Base-by-base conservation (phyloP, 2,329 filamentous ascomycete genomes). In the Stenocarpella maydis region DNA sequence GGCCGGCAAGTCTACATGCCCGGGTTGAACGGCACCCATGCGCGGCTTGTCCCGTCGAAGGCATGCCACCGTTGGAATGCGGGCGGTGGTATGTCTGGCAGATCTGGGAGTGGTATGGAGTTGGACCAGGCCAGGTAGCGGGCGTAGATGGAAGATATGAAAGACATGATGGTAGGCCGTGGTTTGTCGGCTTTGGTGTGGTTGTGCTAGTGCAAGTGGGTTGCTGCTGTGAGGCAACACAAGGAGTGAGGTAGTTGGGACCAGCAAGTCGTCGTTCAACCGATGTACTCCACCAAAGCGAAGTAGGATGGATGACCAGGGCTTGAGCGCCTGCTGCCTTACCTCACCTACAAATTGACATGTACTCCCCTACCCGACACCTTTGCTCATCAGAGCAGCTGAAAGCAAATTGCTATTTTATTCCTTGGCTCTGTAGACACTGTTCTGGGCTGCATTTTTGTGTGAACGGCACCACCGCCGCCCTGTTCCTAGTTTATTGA, bases 81-180 rank as follows among this genome's bases (percentile, higher is more conserved):
- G 2, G 61, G 37, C 12, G 34, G 21, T 8, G 31, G 26, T 26
- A 31, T 9, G 17, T 28, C 61, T 52, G 45, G 24, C 24, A 65
- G 15, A 17, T 41, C 49, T 26, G 61, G 61, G 4, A 65, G 31
- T 5, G 61, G 61, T 4, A 45, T 65, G 3, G 61, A 52, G 9
- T 65, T 24, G 19, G 45, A 65, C 61, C 61, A 65, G 2, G 61
- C 21, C 43, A 65, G 21, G 21, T 52, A 65, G 24, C 31, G 61
- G 15, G 34, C 52, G 31, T 10, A 34, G 9, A 52, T 10, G 10
- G n/a, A 52, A 3, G 60, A 50, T 34, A 50, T 41, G 17, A 65
- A 9, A 8, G 61, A 52, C 61, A 65, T 65, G 2, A 4, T 45
- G 24, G 26, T 50, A 52, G 26, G 24, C 24, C 4, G 7, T 52